A percentile compares a stretch with the other conserved stretches of the same genome.
Conservation (phyloP, 768 basidiomycete genomes). For the Rossbeevera mucosa region DNA sequence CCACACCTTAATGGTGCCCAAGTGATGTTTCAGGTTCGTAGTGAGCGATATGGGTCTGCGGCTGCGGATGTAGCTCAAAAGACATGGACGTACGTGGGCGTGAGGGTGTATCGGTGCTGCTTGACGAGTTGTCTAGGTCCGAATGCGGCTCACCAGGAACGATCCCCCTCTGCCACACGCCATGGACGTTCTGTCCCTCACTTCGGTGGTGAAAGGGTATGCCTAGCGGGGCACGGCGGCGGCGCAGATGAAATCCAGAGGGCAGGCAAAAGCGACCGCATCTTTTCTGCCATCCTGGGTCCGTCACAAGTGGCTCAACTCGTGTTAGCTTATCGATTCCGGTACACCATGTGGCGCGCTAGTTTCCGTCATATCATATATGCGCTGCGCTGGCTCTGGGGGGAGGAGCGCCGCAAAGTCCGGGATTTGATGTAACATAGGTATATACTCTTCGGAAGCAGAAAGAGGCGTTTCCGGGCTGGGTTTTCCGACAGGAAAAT, state of each 20-base stretch:
- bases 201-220: background rate
- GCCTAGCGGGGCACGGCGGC: background rate
- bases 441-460: slow-evolving; percentile 1
- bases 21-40: slow-evolving; percentile 16
- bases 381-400: background rate
- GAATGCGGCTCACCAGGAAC: slow-evolving; percentile 1
- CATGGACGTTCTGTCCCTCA: background rate
- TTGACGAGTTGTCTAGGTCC: background rate
- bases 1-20: background rate
- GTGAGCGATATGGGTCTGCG: background rate
- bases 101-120: background rate
- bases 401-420: slow-evolving; percentile 25
- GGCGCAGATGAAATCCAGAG: background rate
- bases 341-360: slow-evolving; percentile 17
- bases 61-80: slow-evolving; percentile 7
- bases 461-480: slow-evolving; percentile 8
- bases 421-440: slow-evolving; percentile 16
- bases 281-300: slow-evolving; percentile 11
- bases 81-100: background rate
- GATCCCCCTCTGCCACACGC: slow-evolving; percentile 3
- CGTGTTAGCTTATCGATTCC: slow-evolving; percentile 11
- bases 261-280: slow-evolving; percentile 1
- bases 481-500: slow-evolving; percentile 11
- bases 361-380: slow-evolving; percentile 16
- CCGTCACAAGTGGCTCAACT: slow-evolving; percentile 11